These are phyloP conservation scores for Trametes sanguinea DNA, from an alignment of 768 basidiomycete genomes.

Conservation along the genomic window DNA sequence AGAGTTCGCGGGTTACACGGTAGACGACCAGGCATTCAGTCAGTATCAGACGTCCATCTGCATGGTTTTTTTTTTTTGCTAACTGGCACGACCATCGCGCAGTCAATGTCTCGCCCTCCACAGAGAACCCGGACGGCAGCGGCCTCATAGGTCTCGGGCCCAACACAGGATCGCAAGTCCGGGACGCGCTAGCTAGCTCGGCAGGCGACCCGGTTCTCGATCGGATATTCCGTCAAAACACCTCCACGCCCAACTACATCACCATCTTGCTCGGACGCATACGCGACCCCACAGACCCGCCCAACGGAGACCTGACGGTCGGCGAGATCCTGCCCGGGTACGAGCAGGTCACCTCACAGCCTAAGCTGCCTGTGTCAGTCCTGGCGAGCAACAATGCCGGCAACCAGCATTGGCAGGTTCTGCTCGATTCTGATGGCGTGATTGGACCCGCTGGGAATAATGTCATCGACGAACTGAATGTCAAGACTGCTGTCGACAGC, in stretches of 20 bases:
- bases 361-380: conserved; percentile 50
- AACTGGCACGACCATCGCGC: background rate
- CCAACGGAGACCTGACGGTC: conserved; percentile 63
- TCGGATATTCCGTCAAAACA: conserved; percentile 63
- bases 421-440: conserved; percentile 63
- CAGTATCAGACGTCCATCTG: conserved; percentile 25
- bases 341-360: conserved; percentile 49
- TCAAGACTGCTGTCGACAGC: conserved; percentile 46
- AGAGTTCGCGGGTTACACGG: conserved; percentile 45
- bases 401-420: conserved; percentile 66
- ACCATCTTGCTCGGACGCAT: conserved; percentile 65
- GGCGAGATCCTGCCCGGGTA: conserved; percentile 57
- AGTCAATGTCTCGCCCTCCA: conserved; percentile 45
- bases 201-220: conserved; percentile 59
- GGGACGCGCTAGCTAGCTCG: conserved; percentile 35
- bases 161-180: conserved; percentile 54
- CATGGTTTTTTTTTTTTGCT: background rate
- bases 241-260: conserved; percentile 58
- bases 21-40: conserved; percentile 51
- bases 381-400: conserved; percentile 35
- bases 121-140: conserved; percentile 34
- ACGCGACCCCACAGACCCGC: conserved; percentile 51
- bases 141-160: conserved; percentile 64
- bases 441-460: conserved; percentile 60
- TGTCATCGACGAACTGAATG: conserved; percentile 49